Percentiles rank a stretch among this genome's conserved stretches.
Evolutionary conservation across 108 stramenopile genomes (phyloP).

Genomic region (Conticribra guillardii): DNA sequence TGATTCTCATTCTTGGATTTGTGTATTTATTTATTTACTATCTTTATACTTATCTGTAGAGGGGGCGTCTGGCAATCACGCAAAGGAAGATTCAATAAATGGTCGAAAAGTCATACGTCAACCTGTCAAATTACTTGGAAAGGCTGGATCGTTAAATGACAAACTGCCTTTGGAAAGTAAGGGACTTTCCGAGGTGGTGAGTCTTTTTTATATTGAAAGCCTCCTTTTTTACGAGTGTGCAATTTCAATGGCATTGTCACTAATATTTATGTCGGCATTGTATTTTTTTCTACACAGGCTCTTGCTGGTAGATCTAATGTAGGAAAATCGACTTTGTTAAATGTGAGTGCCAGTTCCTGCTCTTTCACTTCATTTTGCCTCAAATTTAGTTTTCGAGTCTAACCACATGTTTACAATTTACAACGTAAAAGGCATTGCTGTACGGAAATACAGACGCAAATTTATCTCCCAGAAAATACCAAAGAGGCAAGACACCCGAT

Average conservation of each 20-base stretch:
- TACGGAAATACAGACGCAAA: slow-evolving; percentile 59
- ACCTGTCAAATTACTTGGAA: slow-evolving; percentile 62
- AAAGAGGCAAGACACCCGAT: slow-evolving; percentile 37
- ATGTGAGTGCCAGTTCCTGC: slow-evolving; percentile 14
- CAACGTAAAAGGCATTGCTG: slow-evolving; percentile 43
- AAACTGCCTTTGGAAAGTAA: slow-evolving; percentile 46
- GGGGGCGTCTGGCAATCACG: neutral
- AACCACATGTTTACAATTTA: neutral
- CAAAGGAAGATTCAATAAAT: neutral
- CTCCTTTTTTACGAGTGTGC: too few relatives aligned
- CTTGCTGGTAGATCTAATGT: slow-evolving; percentile 83
- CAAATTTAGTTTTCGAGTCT: neutral
- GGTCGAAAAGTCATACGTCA: slow-evolving; percentile 30
- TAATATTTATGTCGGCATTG: too few relatives aligned
- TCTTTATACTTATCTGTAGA: too few relatives aligned
- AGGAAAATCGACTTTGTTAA: slow-evolving; percentile 79
- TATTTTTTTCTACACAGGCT: too few relatives aligned
- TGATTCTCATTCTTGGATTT: too few relatives aligned
- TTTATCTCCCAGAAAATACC: slow-evolving; percentile 24
- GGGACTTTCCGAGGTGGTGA: slow-evolving; percentile 51
- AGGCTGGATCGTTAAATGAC: slow-evolving; percentile 52
- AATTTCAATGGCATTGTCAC: neutral
- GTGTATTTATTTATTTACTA: too few relatives aligned
- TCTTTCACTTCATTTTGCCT: neutral
- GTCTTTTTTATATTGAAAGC: neutral